Evolutionary conservation across 169 alveolate genomes (phyloP).

Genomic region (Plasmodium falciparum): DNA sequence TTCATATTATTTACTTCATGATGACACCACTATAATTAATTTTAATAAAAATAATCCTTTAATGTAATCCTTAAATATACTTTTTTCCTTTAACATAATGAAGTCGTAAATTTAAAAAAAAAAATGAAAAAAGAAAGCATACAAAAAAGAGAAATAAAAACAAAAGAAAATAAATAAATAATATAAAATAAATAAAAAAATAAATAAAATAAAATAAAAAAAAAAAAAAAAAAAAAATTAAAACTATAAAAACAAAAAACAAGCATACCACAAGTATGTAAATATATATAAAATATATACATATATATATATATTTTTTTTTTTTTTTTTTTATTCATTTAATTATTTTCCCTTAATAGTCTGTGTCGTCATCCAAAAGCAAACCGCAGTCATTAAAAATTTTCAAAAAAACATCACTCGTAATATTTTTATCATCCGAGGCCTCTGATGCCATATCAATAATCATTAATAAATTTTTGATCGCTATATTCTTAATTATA

Average conservation of each 20-base stretch:
- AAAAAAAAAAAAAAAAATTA: conserved; percentile 9
- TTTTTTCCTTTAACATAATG: too few species aligned
- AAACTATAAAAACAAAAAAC: conserved; percentile 7
- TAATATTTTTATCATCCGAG: conserved; percentile 25
- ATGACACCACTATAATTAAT: too few species aligned
- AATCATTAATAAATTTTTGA: conserved; percentile 53
- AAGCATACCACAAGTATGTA: conserved; percentile 1
- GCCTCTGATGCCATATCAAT: conserved; percentile 73
- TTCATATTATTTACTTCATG: too few species aligned
- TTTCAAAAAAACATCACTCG: conserved; percentile 52
- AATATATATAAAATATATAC: not conserved
- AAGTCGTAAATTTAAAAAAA: too few species aligned
- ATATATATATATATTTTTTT: not conserved
- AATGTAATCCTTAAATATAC: too few species aligned
- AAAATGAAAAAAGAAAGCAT: too few species aligned
- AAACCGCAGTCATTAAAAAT: conserved; percentile 60
- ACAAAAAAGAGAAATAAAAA: too few species aligned
- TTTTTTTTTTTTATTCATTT: not conserved
- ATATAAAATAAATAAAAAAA: not conserved
- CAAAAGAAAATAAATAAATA: too few species aligned
- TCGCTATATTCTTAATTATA: conserved; percentile 49
- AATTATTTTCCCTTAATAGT: conserved; percentile 10
- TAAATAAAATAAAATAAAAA: not conserved
- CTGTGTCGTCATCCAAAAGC: conserved; percentile 43
- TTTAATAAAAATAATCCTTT: too few species aligned